Base-by-base conservation (phyloP, 257 asterid genomes). In the Salvia splendens region DNA sequence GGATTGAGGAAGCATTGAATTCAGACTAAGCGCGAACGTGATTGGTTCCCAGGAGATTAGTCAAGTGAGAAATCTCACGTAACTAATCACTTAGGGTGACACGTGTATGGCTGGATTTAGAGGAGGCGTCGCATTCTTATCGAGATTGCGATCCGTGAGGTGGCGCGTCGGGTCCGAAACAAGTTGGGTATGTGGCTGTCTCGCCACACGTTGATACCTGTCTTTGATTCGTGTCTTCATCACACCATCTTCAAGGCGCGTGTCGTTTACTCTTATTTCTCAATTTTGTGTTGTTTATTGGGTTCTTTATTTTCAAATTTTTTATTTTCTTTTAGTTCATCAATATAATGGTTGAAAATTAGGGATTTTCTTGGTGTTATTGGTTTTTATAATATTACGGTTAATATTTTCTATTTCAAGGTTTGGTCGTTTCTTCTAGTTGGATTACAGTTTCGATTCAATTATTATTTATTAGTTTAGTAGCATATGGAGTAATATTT, bases 51-150 rank as follows among this genome's bases (percentile, higher is more conserved):
- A 5, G 2, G 8, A 36, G 56, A 61, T 67, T 60, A 76, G 46
- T 58, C 24, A 65, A 72, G 38, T 12, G 9, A 43, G 30, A 72
- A 5, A 16, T 9, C 28, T 16, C 55, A 50, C 16, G 68, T 15
- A 41, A 2, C 4, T 11, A 30, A 28, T 12, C 53, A 47, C 20
- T 0, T 17, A 54, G 59, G 61, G 45, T 66, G 79, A 69, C 79
- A 78, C 79, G 79, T 78, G 79, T 65, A 78, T 70, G 77, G 79
- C 7, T 32, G 9, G 79, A 78, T 74, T n/a, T 58, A 5, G 17
- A 20, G 40, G 43, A 8, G 7, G 0, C 36, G 63, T 64, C 68
- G 58, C 53, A 32, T 12, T 70, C 79, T 61, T 74, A 64, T 74
- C 75, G 59, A 33, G 30, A 33, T 24, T 9, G 65, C 46, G 61